Conservation (phyloP, 2,329 filamentous ascomycete genomes). For the Colletotrichum cereale region DNA sequence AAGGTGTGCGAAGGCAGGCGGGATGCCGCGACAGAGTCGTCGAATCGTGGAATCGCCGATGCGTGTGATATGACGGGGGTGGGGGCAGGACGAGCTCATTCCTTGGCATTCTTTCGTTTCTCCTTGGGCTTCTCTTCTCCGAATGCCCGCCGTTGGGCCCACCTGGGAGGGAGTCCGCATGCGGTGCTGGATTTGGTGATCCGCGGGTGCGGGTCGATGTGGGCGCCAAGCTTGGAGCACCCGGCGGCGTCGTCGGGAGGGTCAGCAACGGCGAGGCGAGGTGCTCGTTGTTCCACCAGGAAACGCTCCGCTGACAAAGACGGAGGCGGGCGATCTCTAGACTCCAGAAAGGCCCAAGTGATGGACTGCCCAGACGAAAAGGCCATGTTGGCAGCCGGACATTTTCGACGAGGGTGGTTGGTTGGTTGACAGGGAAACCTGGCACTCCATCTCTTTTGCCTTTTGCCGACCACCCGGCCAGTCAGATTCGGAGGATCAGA, state of each 20-base stretch:
- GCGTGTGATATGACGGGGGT: slow-evolving; percentile 11
- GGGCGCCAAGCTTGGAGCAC: slow-evolving; percentile 19
- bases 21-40: slow-evolving; percentile 7
- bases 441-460: slow-evolving; percentile 13
- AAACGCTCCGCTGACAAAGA: slow-evolving; percentile 5
- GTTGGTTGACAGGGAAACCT: slow-evolving; percentile 12
- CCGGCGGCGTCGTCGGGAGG: not conserved
- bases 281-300: slow-evolving; percentile 10
- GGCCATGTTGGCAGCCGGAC: slow-evolving; percentile 19
- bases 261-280: slow-evolving; percentile 8
- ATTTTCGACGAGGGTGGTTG: slow-evolving; percentile 18
- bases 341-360: slow-evolving; percentile 5
- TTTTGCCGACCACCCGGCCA: slow-evolving; percentile 13
- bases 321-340: not conserved
- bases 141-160: slow-evolving; percentile 11
- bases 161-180: slow-evolving; percentile 1
- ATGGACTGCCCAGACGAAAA: not conserved
- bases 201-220: slow-evolving; percentile 34
- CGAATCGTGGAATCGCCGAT: slow-evolving; percentile 3
- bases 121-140: slow-evolving; percentile 6
- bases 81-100: slow-evolving; percentile 1
- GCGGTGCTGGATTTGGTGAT: slow-evolving; percentile 26
- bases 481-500: slow-evolving; percentile 38
- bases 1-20: not conserved
- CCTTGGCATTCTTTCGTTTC: slow-evolving; percentile 15